A percentile compares a stretch with the other conserved stretches of the same genome.
Evolutionary conservation across 2,329 filamentous ascomycete species (phyloP).

Genomic region (Fusarium guadeloupense): DNA sequence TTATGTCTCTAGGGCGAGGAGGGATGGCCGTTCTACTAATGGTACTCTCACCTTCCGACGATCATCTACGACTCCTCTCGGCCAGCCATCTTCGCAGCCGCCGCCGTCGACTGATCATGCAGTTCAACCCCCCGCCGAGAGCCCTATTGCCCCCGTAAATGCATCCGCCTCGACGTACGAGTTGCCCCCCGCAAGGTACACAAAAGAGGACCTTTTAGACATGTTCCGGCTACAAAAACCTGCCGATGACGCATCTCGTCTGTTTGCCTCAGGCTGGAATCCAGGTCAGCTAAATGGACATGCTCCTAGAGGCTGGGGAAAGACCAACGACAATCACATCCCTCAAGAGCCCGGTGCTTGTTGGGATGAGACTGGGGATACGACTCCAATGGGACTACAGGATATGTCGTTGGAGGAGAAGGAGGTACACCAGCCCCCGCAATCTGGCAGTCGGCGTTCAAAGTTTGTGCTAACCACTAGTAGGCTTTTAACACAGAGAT

Average conservation of each 20-base stretch:
- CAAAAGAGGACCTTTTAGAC: conserved; percentile 79
- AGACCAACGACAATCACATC: conserved; percentile 75
- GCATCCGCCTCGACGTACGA: conserved; percentile 44
- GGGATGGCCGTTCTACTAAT: conserved; percentile 66
- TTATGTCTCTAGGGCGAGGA: conserved; percentile 61
- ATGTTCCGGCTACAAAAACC: conserved; percentile 69
- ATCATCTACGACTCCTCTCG: conserved; percentile 66
- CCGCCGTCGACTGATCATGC: conserved; percentile 50
- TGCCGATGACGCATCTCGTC: conserved; percentile 64
- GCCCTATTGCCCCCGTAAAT: conserved; percentile 45
- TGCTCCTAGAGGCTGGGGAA: conserved; percentile 76
- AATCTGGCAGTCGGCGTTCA: neutral
- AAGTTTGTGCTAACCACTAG: conserved; percentile 35
- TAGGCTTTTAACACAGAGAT: conserved; percentile 86
- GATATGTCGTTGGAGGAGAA: conserved; percentile 73
- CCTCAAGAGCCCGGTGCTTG: conserved; percentile 89
- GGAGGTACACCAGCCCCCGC: conserved; percentile 56
- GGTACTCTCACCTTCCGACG: conserved; percentile 73
- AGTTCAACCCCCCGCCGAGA: conserved; percentile 53
- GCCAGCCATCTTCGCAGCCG: conserved; percentile 51
- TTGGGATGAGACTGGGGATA: conserved; percentile 80
- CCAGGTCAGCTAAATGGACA: conserved; percentile 75
- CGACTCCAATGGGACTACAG: conserved; percentile 75
- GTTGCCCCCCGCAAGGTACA: conserved; percentile 69
- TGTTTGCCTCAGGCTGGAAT: conserved; percentile 83